These are phyloP conservation scores for Blepharisma undulans DNA, from an alignment of 169 alveolate species.

Conservation along the genomic window DNA sequence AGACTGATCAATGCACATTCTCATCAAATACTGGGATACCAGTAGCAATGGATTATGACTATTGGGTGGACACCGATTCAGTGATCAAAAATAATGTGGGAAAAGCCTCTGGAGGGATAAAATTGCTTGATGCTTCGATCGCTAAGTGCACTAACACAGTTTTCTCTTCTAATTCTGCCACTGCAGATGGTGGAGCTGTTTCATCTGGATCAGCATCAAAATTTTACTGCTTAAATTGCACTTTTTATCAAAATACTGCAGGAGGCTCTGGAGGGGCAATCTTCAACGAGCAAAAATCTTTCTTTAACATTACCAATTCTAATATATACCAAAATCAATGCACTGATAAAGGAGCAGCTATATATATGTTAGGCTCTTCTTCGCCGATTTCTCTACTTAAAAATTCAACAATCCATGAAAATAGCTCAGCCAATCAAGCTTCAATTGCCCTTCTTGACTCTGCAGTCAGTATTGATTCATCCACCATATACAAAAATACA, in stretches of 20 bases:
- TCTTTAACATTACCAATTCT: background rate
- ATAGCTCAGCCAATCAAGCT: background rate
- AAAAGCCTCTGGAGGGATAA: background rate
- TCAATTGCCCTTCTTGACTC: background rate
- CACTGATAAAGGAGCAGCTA: background rate
- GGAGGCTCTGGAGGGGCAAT: background rate
- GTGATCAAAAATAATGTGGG: background rate
- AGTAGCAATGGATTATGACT: background rate
- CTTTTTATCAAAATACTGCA: background rate
- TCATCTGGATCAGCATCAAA: background rate
- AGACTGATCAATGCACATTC: background rate
- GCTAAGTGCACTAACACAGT: background rate
- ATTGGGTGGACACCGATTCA: background rate
- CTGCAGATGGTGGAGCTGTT: background rate
- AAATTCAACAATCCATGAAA: background rate
- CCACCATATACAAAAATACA: background rate
- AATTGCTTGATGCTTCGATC: background rate
- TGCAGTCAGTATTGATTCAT: background rate
- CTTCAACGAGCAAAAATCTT: background rate
- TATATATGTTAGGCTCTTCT: background rate
- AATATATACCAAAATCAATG: background rate
- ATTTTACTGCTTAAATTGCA: background rate
- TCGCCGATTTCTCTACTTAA: background rate
- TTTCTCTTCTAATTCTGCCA: background rate
- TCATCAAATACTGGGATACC: background rate